Conservation (phyloP, 2,329 filamentous ascomycete genomes). For the Hypoxylon sp. region DNA sequence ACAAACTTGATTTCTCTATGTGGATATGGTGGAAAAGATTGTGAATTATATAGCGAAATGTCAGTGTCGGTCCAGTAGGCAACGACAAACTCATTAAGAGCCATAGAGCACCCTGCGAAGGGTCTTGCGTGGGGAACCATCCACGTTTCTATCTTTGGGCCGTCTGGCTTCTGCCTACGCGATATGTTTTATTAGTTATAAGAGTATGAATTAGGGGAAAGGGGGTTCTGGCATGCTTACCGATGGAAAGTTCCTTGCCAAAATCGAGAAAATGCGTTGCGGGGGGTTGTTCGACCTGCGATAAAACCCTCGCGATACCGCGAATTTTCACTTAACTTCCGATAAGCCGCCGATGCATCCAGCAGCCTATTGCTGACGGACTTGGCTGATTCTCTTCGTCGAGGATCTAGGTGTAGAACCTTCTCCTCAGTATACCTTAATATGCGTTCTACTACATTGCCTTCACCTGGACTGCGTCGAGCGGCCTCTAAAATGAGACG, state of each 20-base stretch:
- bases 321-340: neutral
- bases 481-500: constrained; percentile 14
- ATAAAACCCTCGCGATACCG: neutral
- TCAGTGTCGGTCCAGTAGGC: constrained; percentile 22
- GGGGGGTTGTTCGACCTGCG: too few relatives aligned
- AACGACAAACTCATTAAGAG: constrained; percentile 6
- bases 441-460: constrained; percentile 1
- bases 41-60: constrained; percentile 26
- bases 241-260: too few relatives aligned
- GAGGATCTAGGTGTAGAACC: constrained; percentile 17
- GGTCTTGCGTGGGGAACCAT: constrained; percentile 1
- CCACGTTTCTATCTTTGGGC: constrained; percentile 13
- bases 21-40: constrained; percentile 7
- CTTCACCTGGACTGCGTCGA: constrained; percentile 6
- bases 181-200: neutral
- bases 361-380: constrained; percentile 16
- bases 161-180: neutral
- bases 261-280: too few relatives aligned
- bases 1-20: neutral
- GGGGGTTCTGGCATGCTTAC: too few relatives aligned
- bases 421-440: constrained; percentile 21
- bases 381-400: constrained; percentile 17
- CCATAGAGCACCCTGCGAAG: constrained; percentile 20
- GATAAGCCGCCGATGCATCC: constrained; percentile 13
- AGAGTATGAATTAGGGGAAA: too few relatives aligned